phyloP scores from a whole-genome alignment of 495 filamentous ascomycete species.

The Lasiosphaeria hispida region DNA sequence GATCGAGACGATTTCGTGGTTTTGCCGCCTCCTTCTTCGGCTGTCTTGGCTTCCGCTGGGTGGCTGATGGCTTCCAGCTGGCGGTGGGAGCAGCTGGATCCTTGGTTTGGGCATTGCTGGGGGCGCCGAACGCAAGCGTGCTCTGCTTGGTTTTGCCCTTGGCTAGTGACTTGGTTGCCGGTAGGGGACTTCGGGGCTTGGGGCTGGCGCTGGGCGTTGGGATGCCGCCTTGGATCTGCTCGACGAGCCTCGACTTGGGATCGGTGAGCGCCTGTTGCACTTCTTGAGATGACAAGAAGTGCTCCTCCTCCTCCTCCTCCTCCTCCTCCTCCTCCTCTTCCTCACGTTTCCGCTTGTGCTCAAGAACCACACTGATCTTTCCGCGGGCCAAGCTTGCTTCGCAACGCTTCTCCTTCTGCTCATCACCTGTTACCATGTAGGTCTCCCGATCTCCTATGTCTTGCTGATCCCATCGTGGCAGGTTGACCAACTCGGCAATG shows the following conservation, averaged over 20 bases:
- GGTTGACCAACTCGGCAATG: slow-evolving; percentile 69
- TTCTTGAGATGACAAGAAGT: slow-evolving; percentile 12
- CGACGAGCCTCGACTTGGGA: slow-evolving; percentile 21
- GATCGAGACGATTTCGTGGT: slow-evolving; percentile 36
- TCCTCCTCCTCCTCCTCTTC: slow-evolving; percentile 4
- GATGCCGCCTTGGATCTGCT: slow-evolving; percentile 43
- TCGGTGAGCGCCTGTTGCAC: slow-evolving; percentile 18
- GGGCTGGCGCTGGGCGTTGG: slow-evolving; percentile 64
- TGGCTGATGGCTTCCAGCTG: slow-evolving; percentile 23
- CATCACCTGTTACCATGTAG: slow-evolving; percentile 39
- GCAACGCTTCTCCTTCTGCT: slow-evolving; percentile 36
- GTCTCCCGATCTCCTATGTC: slow-evolving; percentile 35
- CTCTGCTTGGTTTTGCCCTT: slow-evolving; percentile 38
- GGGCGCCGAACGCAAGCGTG: slow-evolving; percentile 32
- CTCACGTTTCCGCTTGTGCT: slow-evolving; percentile 32
- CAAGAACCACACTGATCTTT: slow-evolving; percentile 39
- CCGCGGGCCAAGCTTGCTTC: slow-evolving; percentile 31
- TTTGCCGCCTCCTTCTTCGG: slow-evolving; percentile 37
- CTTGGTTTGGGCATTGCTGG: slow-evolving; percentile 15
- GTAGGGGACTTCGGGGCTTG: slow-evolving; percentile 48
- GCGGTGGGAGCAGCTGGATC: slow-evolving; percentile 12
- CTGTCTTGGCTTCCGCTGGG: slow-evolving; percentile 35
- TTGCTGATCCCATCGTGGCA: slow-evolving; percentile 75
- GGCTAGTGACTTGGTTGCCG: slow-evolving; percentile 28
- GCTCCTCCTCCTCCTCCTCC: slow-evolving; percentile 11